phyloP scores from a whole-genome alignment of 2,329 filamentous ascomycete genomes.

The Claviceps lovelessii region DNA sequence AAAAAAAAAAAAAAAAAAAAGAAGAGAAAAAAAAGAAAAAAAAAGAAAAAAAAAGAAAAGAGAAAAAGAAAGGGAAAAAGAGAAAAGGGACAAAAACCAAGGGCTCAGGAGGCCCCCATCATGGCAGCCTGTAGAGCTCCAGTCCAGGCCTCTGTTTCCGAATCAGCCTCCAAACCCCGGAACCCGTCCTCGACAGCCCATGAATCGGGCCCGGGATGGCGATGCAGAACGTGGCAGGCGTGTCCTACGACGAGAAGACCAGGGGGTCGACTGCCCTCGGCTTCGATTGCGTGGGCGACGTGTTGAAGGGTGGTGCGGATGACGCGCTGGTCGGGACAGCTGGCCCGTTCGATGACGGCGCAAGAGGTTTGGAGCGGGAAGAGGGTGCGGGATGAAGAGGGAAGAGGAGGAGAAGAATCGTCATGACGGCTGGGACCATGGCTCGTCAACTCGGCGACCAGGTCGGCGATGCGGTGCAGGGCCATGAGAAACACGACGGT shows the following conservation, averaged over 20 bases:
- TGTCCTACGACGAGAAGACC: constrained; percentile 74
- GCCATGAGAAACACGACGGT: constrained; percentile 95
- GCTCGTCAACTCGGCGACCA: constrained; percentile 51
- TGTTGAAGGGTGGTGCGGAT: constrained; percentile 73
- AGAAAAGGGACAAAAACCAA: too few relatives aligned
- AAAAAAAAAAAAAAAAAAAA: too few relatives aligned
- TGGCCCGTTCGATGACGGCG: constrained; percentile 84
- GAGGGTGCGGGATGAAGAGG: constrained; percentile 18
- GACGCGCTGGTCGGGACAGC: constrained; percentile 85
- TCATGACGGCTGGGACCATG: not conserved
- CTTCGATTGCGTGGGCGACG: constrained; percentile 71
- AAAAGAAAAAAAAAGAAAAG: too few relatives aligned
- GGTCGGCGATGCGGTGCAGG: constrained; percentile 62
- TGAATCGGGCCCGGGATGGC: constrained; percentile 25
- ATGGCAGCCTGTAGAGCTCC: not conserved
- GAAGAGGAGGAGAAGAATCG: not conserved
- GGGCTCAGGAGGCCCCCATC: not conserved
- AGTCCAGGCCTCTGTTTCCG: constrained; percentile 13
- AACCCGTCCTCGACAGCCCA: constrained; percentile 89
- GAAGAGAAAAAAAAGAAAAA: too few relatives aligned
- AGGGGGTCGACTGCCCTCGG: constrained; percentile 77
- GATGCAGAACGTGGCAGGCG: constrained; percentile 64
- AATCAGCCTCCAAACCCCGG: constrained; percentile 56
- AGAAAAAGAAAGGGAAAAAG: too few relatives aligned
- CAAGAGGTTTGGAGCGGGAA: constrained; percentile 76